Evolutionary conservation across 345 rosid genomes (phyloP).

Genomic region (Hevea brasiliensis): DNA sequence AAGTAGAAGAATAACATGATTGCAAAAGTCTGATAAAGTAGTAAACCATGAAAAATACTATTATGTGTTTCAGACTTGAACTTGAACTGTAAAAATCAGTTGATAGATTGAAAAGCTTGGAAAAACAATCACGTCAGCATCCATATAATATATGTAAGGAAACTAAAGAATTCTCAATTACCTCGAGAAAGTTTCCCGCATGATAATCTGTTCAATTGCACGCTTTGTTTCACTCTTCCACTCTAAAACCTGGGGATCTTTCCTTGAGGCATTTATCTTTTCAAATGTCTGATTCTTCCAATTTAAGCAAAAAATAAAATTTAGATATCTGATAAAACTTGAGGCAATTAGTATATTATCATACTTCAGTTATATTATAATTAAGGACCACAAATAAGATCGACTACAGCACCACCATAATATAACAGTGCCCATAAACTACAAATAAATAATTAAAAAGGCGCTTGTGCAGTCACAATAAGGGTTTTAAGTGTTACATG

Average conservation of each 20-base stretch:
- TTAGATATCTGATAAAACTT: background rate
- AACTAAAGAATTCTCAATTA: conserved; percentile 31
- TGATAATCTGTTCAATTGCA: conserved; percentile 71
- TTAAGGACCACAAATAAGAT: background rate
- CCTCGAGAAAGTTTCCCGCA: conserved; percentile 86
- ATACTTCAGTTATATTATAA: background rate
- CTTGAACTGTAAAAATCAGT: background rate
- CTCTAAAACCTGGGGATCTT: conserved; percentile 29
- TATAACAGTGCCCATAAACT: background rate
- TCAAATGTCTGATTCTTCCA: conserved; percentile 23
- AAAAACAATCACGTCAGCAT: background rate
- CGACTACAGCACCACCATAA: background rate
- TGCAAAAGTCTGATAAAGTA: background rate
- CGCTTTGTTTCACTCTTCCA: conserved; percentile 51
- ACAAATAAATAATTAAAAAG: background rate
- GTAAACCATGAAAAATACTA: background rate
- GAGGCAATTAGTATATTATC: background rate
- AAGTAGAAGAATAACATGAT: background rate
- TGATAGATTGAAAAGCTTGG: background rate
- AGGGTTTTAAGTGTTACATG: background rate
- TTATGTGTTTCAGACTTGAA: conserved; percentile 2
- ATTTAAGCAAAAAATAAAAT: conserved; percentile 18
- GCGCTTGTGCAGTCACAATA: background rate
- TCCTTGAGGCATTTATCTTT: conserved; percentile 10
- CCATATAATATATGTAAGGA: background rate